Base-by-base conservation (phyloP, 2,329 filamentous ascomycete genomes). In the Hirsutella thompsonii region DNA sequence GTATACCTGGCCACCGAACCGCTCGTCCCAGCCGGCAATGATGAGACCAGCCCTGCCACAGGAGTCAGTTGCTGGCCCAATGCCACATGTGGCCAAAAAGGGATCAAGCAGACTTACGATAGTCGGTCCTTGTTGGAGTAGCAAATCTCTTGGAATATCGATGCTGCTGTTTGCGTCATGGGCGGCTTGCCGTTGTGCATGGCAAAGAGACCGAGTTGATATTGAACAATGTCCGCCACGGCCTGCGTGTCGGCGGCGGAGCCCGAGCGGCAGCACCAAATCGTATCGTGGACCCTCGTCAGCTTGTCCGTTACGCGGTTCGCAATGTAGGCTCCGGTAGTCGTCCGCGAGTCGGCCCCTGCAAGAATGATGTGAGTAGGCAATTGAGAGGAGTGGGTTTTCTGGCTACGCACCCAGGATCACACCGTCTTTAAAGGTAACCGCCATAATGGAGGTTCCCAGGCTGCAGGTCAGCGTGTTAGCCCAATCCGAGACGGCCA, bases 261-360 rank as follows among this genome's bases (percentile, higher is more conserved):
- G 39, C 92, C 92, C 46, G 92, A 96, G 57, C 92, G 83, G 70
- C 92, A 98, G 71, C 92, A 98, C 92, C 92, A 98, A 66, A 98
- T 96, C 44, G 90, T 96, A 65, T 98, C 92, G 68, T 94, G 85
- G 46, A 98, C 90, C 71, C 89, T 84, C 56, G 92, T 98, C 61
- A 98, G 80, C 74, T 98, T 98, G 75, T 98, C 92, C 49, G 92
- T 98, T 50, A 98, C 92, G 72, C 92, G 83, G 67, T 98, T 98
- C 55, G 92, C 92, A 59, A 98, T 96, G 74, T 96, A 98, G 54
- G 90, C 81, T 55, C 92, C 92, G 42, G 90, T 98, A 37, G 92
- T 98, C 51, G 92, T 98, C 70, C 92, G 81, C 57, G 88, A 95
- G 66, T 98, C 92, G 55, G 92, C 92, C 50, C 92, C 85, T 79